Evolutionary conservation across 306 rosid genomes (phyloP), one percentile per base, ranked within the genome.

Genomic region (Cucurbita ficifolia): DNA sequence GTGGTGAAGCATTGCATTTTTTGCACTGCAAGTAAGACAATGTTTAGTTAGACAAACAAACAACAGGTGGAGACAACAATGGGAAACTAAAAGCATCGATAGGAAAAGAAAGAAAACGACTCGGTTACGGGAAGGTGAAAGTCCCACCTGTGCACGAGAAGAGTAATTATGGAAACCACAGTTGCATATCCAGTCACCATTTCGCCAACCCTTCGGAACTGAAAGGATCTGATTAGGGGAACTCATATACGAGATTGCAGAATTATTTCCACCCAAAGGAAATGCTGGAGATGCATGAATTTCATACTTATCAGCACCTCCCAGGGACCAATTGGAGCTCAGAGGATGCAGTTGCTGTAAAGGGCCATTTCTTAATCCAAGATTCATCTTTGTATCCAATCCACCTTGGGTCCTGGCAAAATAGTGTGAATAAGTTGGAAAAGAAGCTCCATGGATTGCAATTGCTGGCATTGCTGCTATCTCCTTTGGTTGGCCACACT

Each of bases 91-190:
- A 43, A 10, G 13, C 54, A 68, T n/a, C 8, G 14, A 46, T 45
- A 21, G 55, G 54, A 68, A 53, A 54, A 52, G 76, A 51, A 45
- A 69, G 42, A 57, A 73, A 78, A 36, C 33, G 73, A 58, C 48
- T 14, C 46, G 10, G 16, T 75, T 75, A 65, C 35, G 46, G 42
- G 7, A 40, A 54, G 55, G 42, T 19, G 62, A 48, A 63, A 73
- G 50, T n/a, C 81, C 72, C 68, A 94, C 99, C 90, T 94, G 92
- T n/a, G 87, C 83, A 48, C 92, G 93, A 45, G 97, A 94, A 4
- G 94, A 87, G 80, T 91, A 94, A 77, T 94, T 94, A 74, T 94
- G 99, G 77, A 94, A 94, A 73, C 99, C 96, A 72, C 97, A 94
- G 79, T 77, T 83, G 82, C 99, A 94, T 62, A 94, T 22, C 99